A percentile compares a stretch with the other conserved stretches of the same genome.
Evolutionary conservation across 257 asterid genomes (phyloP).

Genomic region (Salvia rosmarinus): DNA sequence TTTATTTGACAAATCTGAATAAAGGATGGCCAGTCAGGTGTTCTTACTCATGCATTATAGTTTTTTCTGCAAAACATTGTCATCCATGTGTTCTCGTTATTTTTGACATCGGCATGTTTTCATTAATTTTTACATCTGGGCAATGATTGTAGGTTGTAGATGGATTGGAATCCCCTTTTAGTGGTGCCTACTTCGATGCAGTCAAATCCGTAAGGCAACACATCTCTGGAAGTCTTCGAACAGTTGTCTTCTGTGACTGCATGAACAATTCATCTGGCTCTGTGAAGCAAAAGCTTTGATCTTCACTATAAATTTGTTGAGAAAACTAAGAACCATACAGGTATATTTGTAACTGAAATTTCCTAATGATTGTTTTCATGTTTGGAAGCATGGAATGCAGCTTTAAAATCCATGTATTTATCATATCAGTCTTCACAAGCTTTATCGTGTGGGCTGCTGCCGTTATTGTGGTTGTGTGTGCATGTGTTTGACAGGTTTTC

Average conservation of each 20-base stretch:
- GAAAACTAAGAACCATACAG: slow-evolving; percentile 31
- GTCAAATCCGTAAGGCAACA: slow-evolving; percentile 56
- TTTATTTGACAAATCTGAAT: neutral
- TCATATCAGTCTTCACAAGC: neutral
- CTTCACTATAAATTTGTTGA: slow-evolving; percentile 22
- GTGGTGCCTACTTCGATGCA: slow-evolving; percentile 45
- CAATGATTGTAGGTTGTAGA: slow-evolving; percentile 61
- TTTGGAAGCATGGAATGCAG: neutral
- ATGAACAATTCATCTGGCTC: slow-evolving; percentile 39
- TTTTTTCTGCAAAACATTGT: no score
- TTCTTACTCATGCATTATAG: no score
- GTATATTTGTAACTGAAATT: slow-evolving; percentile 13
- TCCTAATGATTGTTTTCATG: neutral
- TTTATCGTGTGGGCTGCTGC: neutral
- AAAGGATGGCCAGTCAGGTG: no score
- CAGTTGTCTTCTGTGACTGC: slow-evolving; percentile 63
- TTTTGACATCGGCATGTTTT: neutral
- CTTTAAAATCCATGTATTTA: neutral
- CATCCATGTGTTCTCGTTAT: no score
- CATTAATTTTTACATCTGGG: neutral
- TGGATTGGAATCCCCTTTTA: slow-evolving; percentile 53
- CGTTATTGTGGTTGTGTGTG: neutral
- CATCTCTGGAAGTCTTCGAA: slow-evolving; percentile 60
- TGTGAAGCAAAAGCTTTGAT: slow-evolving; percentile 39
- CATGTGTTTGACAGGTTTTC: neutral